Conservation (phyloP, 1,284 basidiomycete species). For the Meripilus lineatus region DNA sequence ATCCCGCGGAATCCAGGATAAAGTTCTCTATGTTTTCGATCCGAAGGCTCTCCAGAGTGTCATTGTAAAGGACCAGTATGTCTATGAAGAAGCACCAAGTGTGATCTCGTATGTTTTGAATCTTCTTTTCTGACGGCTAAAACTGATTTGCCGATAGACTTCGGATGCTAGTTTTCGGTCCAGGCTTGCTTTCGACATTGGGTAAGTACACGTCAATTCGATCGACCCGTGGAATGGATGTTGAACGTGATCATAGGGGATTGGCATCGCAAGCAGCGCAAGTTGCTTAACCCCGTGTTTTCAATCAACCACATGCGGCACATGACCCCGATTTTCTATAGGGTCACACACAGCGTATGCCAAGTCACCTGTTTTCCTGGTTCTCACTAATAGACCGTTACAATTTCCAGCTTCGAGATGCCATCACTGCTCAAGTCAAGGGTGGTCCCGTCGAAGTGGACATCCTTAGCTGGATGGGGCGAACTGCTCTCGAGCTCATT, state of each 20-base stretch:
- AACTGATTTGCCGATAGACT: not conserved
- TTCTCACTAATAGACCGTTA: not conserved
- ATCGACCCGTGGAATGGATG: no score
- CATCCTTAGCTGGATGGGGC: conserved; percentile 34
- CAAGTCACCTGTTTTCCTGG: not conserved
- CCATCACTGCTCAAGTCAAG: conserved; percentile 10
- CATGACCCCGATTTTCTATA: conserved; percentile 6
- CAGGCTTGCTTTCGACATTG: conserved; percentile 11
- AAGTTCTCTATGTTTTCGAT: conserved; percentile 12
- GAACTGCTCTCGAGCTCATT: conserved; percentile 30
- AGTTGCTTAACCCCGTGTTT: conserved; percentile 18
- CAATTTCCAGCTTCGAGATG: conserved; percentile 13
- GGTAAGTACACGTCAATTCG: no score
- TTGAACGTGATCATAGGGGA: no score
- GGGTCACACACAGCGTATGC: conserved; percentile 1
- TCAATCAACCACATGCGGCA: conserved; percentile 9
- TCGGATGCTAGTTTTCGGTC: conserved; percentile 9
- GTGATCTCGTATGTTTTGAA: not conserved
- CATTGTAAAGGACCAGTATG: conserved; percentile 11
- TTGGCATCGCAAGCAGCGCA: conserved; percentile 15
- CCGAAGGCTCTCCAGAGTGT: conserved; percentile 12
- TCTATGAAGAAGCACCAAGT: conserved; percentile 9
- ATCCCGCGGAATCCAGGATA: not conserved
- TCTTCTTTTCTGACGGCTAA: not conserved
- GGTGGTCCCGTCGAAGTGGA: conserved; percentile 25